phyloP scores from a whole-genome alignment of 192 early-diverging fungal genomes.

The Dissophora ornata region DNA sequence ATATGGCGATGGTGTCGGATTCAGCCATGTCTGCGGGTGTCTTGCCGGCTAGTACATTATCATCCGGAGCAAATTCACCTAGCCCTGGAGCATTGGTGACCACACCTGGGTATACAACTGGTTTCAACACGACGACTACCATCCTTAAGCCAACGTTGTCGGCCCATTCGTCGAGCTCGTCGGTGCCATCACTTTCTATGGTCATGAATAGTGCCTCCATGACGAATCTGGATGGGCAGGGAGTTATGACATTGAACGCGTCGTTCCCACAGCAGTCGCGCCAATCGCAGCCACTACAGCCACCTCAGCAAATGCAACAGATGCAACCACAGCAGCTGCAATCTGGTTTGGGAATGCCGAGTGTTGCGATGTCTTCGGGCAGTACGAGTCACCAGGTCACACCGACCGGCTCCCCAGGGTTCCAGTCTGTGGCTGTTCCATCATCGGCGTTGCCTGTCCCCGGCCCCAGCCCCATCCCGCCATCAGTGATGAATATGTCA shows the following conservation, averaged over 20 bases:
- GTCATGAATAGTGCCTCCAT: slow-evolving; percentile 28
- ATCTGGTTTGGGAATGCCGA: neutral
- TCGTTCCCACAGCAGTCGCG: slow-evolving; percentile 3
- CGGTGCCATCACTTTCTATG: slow-evolving; percentile 45
- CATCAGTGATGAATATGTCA: neutral
- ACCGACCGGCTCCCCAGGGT: slow-evolving; percentile 18
- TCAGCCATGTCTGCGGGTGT: slow-evolving; percentile 8
- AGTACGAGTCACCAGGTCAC: slow-evolving; percentile 8
- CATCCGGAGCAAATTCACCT: slow-evolving; percentile 32
- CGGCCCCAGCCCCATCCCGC: neutral
- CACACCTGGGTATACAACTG: neutral
- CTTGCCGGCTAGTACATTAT: slow-evolving; percentile 9
- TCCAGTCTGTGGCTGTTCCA: neutral
- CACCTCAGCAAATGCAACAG: neutral
- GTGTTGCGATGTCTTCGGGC: neutral
- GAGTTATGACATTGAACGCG: neutral
- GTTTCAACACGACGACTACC: slow-evolving; percentile 8
- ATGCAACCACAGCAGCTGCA: neutral
- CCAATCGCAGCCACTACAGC: slow-evolving; percentile 1
- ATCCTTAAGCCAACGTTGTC: slow-evolving; percentile 37
- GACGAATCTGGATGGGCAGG: slow-evolving; percentile 18
- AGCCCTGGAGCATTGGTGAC: slow-evolving; percentile 11
- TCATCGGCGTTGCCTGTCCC: slow-evolving; percentile 3
- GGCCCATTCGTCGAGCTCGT: slow-evolving; percentile 34
- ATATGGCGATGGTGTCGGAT: slow-evolving; percentile 10